Evolutionary conservation across 108 stramenopile species (phyloP).

Genomic region (Cyclotella choctawhatcheeana): DNA sequence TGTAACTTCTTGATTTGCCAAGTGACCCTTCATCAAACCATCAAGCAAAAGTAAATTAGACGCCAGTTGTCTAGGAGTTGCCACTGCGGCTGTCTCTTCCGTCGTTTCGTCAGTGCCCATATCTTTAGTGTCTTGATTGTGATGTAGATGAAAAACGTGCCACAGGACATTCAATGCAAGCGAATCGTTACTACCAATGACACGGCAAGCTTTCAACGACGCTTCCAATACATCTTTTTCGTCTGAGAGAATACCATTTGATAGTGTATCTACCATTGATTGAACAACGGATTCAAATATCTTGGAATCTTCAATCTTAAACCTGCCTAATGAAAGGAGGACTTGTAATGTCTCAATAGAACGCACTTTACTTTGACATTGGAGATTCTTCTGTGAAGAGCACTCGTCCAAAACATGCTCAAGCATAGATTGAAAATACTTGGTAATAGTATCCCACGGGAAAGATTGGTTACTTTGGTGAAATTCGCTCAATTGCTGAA

Average conservation of each 20-base stretch:
- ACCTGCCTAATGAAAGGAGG: slow-evolving; percentile 18
- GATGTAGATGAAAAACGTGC: background rate
- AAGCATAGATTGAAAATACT: slow-evolving; percentile 30
- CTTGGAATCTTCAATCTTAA: background rate
- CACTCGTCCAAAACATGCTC: slow-evolving; percentile 22
- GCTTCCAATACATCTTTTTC: slow-evolving; percentile 44
- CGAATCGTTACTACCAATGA: slow-evolving; percentile 32
- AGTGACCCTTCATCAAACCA: slow-evolving; percentile 40
- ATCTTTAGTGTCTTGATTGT: background rate
- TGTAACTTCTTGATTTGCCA: slow-evolving; percentile 17
- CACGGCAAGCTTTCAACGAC: slow-evolving; percentile 27
- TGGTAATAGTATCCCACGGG: slow-evolving; percentile 11
- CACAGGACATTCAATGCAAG: slow-evolving; percentile 12
- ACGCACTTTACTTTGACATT: slow-evolving; percentile 32
- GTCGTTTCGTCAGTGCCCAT: background rate
- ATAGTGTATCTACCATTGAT: slow-evolving; percentile 12
- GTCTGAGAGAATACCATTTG: slow-evolving; percentile 36
- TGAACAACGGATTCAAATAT: slow-evolving; percentile 9
- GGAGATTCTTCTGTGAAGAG: slow-evolving; percentile 17
- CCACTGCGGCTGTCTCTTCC: background rate
- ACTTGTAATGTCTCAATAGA: slow-evolving; percentile 44
- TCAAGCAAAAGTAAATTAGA: slow-evolving; percentile 40
- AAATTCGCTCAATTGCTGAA: slow-evolving; percentile 21
- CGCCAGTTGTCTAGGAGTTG: slow-evolving; percentile 35
- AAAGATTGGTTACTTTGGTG: background rate